Evolutionary conservation across 306 rosid species (phyloP), one percentile per base, ranked within the genome.

Genomic region (Hippophae tibetana): DNA sequence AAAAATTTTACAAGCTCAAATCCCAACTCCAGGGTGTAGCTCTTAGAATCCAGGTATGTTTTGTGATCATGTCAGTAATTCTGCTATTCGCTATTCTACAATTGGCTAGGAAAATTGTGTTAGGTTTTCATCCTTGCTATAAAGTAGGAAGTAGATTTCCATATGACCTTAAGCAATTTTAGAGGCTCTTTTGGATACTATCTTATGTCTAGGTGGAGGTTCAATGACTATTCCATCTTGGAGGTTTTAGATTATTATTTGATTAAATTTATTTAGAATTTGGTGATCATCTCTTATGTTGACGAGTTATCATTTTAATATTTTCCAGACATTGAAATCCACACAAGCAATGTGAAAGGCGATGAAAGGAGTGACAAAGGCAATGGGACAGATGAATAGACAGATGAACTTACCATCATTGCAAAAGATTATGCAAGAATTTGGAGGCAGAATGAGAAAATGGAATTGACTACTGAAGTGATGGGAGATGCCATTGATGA

Each of bases 271-370:
- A 25, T 10, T 38, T 62, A 59, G 9, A 52, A 7, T 46, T 44
- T 14, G 8, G 40, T 45, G 56, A 50, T 5, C 42, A 53, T 1
- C 14, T 49, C 8, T 43, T 23, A 43, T 48, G 13, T 8, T 7
- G 48, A 53, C 31, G 38, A 54, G 56, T 57, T 56, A 49, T 62
- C 62, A 13, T 43, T 48, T 43, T 41, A 50, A 13, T 59, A 2
- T 56, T 23, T 18, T 67, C 47, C 75, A 90, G 97, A 90, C 97
- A 3, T 67, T 90, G 74, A 90, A 86, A 73, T 90, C 97, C 14
- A 90, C 97, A 52, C 97, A 84, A 80, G 90, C 97, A 1, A 90
- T 90, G 97, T 94, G 97, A 12, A 94, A 90, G 76, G 97, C 97
- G 42, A 90, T 90, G 97, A 90, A 90, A 73, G 97, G 97, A 43